phyloP scores from a whole-genome alignment of 169 alveolate species.

The Cryptosporidium xiaoi region DNA sequence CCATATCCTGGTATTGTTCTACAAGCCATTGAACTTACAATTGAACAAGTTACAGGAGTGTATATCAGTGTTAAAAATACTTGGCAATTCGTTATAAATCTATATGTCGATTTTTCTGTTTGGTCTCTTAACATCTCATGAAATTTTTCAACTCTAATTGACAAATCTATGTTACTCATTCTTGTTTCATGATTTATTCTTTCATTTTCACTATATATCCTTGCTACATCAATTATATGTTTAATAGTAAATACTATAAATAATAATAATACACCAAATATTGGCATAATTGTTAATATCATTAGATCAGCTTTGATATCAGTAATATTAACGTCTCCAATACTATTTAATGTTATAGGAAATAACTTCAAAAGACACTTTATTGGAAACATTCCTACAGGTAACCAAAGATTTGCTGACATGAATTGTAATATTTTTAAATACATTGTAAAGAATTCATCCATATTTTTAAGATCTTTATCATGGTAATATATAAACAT shows the following conservation, averaged over 20 bases:
- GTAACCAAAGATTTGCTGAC: slow-evolving; percentile 50
- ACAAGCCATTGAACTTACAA: slow-evolving; percentile 31
- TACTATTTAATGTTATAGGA: slow-evolving; percentile 22
- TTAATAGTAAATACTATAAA: slow-evolving; percentile 52
- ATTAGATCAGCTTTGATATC: slow-evolving; percentile 42
- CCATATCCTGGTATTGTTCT: slow-evolving; percentile 65
- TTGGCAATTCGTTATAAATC: slow-evolving; percentile 56
- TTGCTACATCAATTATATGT: slow-evolving; percentile 57
- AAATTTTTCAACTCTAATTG: slow-evolving; percentile 52
- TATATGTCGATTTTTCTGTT: slow-evolving; percentile 55
- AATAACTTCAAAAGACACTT: slow-evolving; percentile 41
- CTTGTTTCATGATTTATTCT: background rate
- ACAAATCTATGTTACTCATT: slow-evolving; percentile 24
- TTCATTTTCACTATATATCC: slow-evolving; percentile 56
- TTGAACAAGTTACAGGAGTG: slow-evolving; percentile 21
- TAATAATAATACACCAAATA: slow-evolving; percentile 32
- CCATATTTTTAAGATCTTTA: background rate
- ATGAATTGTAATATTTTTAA: slow-evolving; percentile 23
- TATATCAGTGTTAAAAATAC: slow-evolving; percentile 40
- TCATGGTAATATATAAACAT: background rate
- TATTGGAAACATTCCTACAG: slow-evolving; percentile 38
- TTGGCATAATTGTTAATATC: slow-evolving; percentile 18
- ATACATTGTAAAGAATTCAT: slow-evolving; percentile 31
- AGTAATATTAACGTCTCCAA: slow-evolving; percentile 20
- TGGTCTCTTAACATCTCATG: slow-evolving; percentile 12